These are phyloP conservation scores for Sinapis alba DNA, from an alignment of 441 rosid genomes.

Conservation along the genomic window DNA sequence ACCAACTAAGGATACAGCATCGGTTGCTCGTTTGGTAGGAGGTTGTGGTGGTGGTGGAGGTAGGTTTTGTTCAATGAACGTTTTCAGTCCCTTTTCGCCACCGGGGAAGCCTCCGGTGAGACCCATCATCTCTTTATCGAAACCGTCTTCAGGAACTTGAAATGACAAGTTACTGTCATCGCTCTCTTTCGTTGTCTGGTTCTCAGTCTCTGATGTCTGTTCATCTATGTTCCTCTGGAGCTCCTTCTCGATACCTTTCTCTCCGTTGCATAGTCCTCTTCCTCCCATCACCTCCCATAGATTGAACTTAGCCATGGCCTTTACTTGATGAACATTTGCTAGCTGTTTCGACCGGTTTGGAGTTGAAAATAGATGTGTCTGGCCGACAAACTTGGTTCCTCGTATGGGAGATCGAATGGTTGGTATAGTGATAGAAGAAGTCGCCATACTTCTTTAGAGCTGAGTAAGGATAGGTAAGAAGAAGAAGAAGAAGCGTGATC, in stretches of 20 bases:
- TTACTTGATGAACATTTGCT: slow-evolving; percentile 30
- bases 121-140: slow-evolving; percentile 90
- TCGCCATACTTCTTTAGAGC: slow-evolving; percentile 51
- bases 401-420: slow-evolving; percentile 47
- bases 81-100: slow-evolving; percentile 55
- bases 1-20: slow-evolving; percentile 4
- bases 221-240: slow-evolving; percentile 48
- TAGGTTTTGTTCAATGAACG: slow-evolving; percentile 74
- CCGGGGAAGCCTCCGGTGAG: slow-evolving; percentile 90
- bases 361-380: slow-evolving; percentile 30
- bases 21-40: slow-evolving; percentile 21
- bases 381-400: slow-evolving; percentile 58
- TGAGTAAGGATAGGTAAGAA: neutral
- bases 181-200: slow-evolving; percentile 17
- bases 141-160: slow-evolving; percentile 58
- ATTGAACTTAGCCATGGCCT: slow-evolving; percentile 57
- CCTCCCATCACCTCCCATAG: slow-evolving; percentile 73
- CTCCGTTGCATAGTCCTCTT: slow-evolving; percentile 82
- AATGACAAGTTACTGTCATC: slow-evolving; percentile 8
- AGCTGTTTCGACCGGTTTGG: slow-evolving; percentile 44
- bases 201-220: slow-evolving; percentile 8
- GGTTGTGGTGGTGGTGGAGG: slow-evolving; percentile 52
- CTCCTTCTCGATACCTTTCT: slow-evolving; percentile 62
- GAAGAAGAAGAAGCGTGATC: slow-evolving; percentile 3
- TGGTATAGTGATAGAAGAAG: slow-evolving; percentile 58